These are phyloP conservation scores for Chionographis japonica DNA, from an alignment of 106 monocot species.

Conservation along the genomic window DNA sequence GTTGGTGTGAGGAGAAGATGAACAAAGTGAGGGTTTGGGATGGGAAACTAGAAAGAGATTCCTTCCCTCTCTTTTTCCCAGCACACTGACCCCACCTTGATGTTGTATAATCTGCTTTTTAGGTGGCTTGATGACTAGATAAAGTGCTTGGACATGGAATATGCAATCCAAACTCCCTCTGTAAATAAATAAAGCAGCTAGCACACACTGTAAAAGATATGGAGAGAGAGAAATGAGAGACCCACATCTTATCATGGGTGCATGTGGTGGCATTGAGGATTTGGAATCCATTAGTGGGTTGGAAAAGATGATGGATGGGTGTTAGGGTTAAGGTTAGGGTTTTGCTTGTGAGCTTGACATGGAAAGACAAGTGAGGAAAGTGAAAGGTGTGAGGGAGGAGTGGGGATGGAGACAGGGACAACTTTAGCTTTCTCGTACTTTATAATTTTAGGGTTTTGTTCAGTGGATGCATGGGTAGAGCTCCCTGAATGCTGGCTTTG, in stretches of 20 bases:
- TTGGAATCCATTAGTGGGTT: not conserved
- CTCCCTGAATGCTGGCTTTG: slow-evolving; percentile 1
- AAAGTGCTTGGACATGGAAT: slow-evolving; percentile 43
- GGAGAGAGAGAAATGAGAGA: slow-evolving; percentile 8
- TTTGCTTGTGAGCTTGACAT: slow-evolving; percentile 16
- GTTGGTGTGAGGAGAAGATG: slow-evolving; percentile 98
- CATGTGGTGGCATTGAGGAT: slow-evolving; percentile 30
- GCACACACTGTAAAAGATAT: slow-evolving; percentile 11
- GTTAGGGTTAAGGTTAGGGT: not conserved
- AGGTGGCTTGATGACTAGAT: slow-evolving; percentile 54
- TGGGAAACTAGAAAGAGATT: slow-evolving; percentile 72
- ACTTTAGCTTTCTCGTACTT: slow-evolving; percentile 49
- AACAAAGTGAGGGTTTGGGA: slow-evolving; percentile 63
- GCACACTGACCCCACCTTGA: slow-evolving; percentile 23
- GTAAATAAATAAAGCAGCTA: not conserved
- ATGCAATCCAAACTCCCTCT: slow-evolving; percentile 20
- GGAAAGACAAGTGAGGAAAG: slow-evolving; percentile 19
- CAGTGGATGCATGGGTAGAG: not conserved
- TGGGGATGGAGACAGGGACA: slow-evolving; percentile 38
- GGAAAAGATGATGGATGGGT: slow-evolving; percentile 7
- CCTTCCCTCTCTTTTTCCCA: slow-evolving; percentile 81
- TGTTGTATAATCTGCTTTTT: slow-evolving; percentile 13
- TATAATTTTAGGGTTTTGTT: slow-evolving; percentile 1
- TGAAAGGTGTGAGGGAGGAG: slow-evolving; percentile 22
- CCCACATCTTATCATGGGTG: slow-evolving; percentile 32